A percentile compares a stretch with the other conserved stretches of the same genome.
phyloP scores from a whole-genome alignment of 768 basidiomycete genomes.

The Saitozyma podzolica region DNA sequence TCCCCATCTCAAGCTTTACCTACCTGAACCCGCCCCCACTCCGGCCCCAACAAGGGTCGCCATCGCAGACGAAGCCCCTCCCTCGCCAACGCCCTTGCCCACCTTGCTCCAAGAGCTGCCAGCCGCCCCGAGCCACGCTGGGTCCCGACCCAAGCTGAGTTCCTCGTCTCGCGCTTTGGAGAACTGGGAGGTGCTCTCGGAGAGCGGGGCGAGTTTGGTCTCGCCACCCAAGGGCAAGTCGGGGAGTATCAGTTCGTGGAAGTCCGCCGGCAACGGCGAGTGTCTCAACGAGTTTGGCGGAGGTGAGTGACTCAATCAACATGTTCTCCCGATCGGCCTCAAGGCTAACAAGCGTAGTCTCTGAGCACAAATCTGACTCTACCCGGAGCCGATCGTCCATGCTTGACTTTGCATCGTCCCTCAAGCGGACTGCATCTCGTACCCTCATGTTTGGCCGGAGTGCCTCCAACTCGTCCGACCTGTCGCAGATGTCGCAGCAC shows the following conservation, averaged over 20 bases:
- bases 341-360: too few relatives aligned
- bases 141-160: too few relatives aligned
- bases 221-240: constrained; percentile 29
- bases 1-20: constrained; percentile 16
- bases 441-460: constrained; percentile 10
- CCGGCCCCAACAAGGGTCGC: constrained; percentile 8
- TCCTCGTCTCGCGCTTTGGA: constrained; percentile 6
- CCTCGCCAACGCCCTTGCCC: constrained; percentile 4
- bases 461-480: constrained; percentile 9
- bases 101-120: neutral
- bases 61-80: constrained; percentile 1
- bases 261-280: constrained; percentile 43
- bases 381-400: constrained; percentile 12
- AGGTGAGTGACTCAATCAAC: neutral
- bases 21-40: constrained; percentile 20
- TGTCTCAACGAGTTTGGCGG: constrained; percentile 33
- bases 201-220: constrained; percentile 37
- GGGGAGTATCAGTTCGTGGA: constrained; percentile 35
- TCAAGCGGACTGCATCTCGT: constrained; percentile 16
- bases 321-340: neutral
- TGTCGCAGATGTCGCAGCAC: neutral
- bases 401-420: constrained; percentile 15
- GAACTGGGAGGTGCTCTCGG: constrained; percentile 38
- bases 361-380: neutral
- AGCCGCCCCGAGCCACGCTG: too few relatives aligned